phyloP scores from a whole-genome alignment of 1,284 basidiomycete genomes.

The Fomes fomentarius region DNA sequence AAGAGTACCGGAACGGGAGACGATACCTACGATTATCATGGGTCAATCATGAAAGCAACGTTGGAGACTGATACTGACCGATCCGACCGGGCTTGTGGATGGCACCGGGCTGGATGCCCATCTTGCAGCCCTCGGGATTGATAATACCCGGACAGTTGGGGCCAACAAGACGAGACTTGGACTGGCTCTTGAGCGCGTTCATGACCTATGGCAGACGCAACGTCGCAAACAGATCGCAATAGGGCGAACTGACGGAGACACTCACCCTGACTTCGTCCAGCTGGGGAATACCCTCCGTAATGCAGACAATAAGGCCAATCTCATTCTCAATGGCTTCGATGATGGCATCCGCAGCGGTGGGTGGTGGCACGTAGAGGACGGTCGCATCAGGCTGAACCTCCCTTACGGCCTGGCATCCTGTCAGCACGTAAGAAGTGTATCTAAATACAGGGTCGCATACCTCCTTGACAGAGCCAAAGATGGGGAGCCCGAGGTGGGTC shows the following conservation, averaged over 20 bases:
- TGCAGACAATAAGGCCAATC: constrained; percentile 94
- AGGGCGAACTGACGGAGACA: constrained; percentile 4
- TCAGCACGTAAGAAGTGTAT: constrained; percentile 1
- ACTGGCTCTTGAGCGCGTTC: constrained; percentile 93
- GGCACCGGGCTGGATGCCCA: constrained; percentile 99
- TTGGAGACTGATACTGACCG: constrained; percentile 51
- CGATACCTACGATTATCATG: constrained; percentile 70
- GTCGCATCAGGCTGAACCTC: constrained; percentile 89
- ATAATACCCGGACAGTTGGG: constrained; percentile 99
- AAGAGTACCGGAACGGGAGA: constrained; percentile 94
- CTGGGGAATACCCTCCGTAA: constrained; percentile 98
- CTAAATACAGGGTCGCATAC: constrained; percentile 44
- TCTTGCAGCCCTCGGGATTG: constrained; percentile 97
- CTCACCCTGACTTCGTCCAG: constrained; percentile 89
- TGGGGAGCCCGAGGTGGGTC: constrained; percentile 93
- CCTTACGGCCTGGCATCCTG: constrained; percentile 68
- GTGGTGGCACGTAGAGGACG: constrained; percentile 95
- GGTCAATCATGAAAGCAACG: neutral
- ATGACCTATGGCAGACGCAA: constrained; percentile 62
- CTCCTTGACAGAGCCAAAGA: constrained; percentile 93
- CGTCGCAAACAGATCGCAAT: constrained; percentile 7
- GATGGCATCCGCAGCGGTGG: constrained; percentile 92
- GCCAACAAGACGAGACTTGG: constrained; percentile 92
- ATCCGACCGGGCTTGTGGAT: constrained; percentile 96
- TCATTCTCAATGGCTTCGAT: constrained; percentile 98